A percentile compares a stretch with the other conserved stretches of the same genome.
Conservation (phyloP, 2,329 filamentous ascomycete genomes). For the Trichoderma atrobrunneum region DNA sequence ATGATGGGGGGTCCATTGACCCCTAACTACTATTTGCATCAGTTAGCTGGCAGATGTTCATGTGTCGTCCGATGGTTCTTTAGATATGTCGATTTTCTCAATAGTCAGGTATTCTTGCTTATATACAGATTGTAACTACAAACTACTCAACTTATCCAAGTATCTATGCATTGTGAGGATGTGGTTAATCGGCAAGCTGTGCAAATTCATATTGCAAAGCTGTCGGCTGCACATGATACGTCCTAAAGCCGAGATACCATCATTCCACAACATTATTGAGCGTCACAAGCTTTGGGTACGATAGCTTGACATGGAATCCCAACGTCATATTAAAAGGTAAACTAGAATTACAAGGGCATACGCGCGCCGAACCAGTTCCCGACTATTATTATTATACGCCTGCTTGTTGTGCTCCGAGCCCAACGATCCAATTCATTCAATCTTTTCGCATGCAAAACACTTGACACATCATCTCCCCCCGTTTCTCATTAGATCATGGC, state of each 20-base stretch:
- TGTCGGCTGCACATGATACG: background rate
- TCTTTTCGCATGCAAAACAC: background rate
- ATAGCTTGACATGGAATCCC: background rate
- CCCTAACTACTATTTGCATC: background rate
- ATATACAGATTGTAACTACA: background rate
- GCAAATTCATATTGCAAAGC: background rate
- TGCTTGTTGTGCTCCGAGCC: background rate
- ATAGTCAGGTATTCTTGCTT: background rate
- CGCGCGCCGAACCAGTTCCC: slow-evolving; percentile 8
- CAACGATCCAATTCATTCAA: slow-evolving; percentile 1
- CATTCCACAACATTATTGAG: background rate
- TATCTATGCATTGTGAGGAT: background rate
- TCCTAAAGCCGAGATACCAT: background rate
- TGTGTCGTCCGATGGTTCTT: background rate
- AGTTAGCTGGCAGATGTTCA: background rate
- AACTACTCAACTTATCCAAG: background rate
- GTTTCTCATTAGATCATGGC: slow-evolving; percentile 33
- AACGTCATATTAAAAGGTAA: slow-evolving; percentile 9
- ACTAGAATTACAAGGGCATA: slow-evolving; percentile 17
- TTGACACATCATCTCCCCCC: background rate
- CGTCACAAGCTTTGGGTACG: background rate
- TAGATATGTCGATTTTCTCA: background rate
- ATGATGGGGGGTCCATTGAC: background rate
- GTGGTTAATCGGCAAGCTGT: background rate
- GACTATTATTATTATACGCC: background rate